These are phyloP conservation scores for Caryocar brasiliense DNA, from an alignment of 441 rosid genomes.

Conservation along the genomic window DNA sequence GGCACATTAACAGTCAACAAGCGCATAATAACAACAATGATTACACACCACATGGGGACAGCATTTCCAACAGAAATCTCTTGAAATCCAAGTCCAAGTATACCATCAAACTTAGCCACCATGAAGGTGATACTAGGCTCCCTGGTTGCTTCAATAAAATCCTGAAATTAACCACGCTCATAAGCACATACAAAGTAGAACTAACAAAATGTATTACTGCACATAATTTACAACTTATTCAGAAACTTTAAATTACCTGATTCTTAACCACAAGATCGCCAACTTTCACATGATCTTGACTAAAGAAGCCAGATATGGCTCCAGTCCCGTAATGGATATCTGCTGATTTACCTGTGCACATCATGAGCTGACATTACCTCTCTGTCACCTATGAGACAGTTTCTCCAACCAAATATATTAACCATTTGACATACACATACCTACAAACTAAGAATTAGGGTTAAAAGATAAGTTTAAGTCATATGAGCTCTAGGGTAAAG, in stretches of 20 bases:
- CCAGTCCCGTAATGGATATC: constrained; percentile 80
- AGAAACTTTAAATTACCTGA: constrained; percentile 35
- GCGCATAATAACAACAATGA: not conserved
- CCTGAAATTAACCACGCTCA: constrained; percentile 26
- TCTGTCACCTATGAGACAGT: not conserved
- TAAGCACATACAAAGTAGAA: not conserved
- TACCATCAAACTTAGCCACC: constrained; percentile 77
- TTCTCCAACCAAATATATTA: not conserved
- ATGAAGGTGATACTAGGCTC: constrained; percentile 68
- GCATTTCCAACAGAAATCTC: constrained; percentile 75
- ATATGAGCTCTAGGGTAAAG: too few species aligned
- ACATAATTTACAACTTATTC: not conserved
- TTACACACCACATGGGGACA: constrained; percentile 70
- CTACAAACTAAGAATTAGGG: too few species aligned
- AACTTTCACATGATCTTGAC: constrained; percentile 55
- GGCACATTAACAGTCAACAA: not conserved
- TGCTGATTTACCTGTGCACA: constrained; percentile 49
- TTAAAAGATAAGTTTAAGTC: too few species aligned
- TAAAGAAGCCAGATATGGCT: constrained; percentile 69
- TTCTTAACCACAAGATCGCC: constrained; percentile 60
- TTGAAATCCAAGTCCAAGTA: constrained; percentile 82
- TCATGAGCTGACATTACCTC: not conserved
- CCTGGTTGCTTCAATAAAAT: constrained; percentile 71
- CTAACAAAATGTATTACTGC: not conserved
- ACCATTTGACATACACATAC: not conserved